These are phyloP conservation scores for Candida sanyaensis DNA, from an alignment of 1,139 yeast species.

Conservation along the genomic window DNA sequence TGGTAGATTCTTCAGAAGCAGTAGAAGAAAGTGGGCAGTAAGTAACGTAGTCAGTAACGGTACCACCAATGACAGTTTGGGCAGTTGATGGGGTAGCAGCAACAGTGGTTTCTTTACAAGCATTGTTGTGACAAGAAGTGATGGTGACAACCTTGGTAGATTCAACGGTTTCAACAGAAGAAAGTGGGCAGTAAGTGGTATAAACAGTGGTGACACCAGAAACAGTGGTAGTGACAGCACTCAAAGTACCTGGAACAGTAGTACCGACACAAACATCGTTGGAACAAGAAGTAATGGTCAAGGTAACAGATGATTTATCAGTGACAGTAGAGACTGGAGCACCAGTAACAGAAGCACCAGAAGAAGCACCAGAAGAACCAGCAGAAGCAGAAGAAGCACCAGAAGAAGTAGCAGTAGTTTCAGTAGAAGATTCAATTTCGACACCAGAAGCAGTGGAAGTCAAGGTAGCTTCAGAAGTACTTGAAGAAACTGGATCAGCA, in stretches of 20 bases:
- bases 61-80: conserved; percentile 26
- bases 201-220: conserved; percentile 21
- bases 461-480: conserved; percentile 11
- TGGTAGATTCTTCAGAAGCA: no score
- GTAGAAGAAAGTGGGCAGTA: conserved; percentile 39
- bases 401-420: conserved; percentile 17
- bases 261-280: conserved; percentile 32
- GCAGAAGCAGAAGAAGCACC: conserved; percentile 15
- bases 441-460: no score
- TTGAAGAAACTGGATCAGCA: conserved; percentile 20
- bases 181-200: conserved; percentile 23
- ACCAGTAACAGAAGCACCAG: conserved; percentile 10
- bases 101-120: conserved; percentile 29
- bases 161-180: conserved; percentile 23
- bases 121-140: conserved; percentile 46
- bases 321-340: conserved; percentile 18
- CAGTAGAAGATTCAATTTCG: conserved; percentile 13
- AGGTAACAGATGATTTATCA: conserved; percentile 24
- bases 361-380: conserved; percentile 6
- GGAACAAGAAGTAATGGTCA: conserved; percentile 51
- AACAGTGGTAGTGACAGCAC: conserved; percentile 31
- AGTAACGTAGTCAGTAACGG: conserved; percentile 33
- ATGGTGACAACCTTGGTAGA: conserved; percentile 30
- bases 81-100: conserved; percentile 28
- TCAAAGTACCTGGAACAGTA: conserved; percentile 32